phyloP scores from a whole-genome alignment of 2,329 filamentous ascomycete species.

The Hymenoscyphus occultus region DNA sequence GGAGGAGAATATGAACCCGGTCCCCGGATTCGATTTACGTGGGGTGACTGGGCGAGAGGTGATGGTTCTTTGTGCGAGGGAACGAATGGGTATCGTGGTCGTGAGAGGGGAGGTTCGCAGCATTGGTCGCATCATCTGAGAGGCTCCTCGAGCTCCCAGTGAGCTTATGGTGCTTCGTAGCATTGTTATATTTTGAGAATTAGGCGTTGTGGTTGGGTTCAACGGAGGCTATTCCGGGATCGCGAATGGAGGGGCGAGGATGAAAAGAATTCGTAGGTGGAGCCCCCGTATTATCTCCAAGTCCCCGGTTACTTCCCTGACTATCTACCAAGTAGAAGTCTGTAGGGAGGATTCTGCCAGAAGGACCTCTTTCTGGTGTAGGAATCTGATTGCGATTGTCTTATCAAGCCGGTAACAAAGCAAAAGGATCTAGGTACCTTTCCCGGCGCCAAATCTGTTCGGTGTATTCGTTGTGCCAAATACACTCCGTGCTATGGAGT shows the following conservation, averaged over 20 bases:
- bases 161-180: slow-evolving; percentile 22
- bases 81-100: slow-evolving; percentile 9
- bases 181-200: slow-evolving; percentile 18
- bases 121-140: slow-evolving; percentile 17
- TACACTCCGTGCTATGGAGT: not conserved
- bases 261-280: not conserved
- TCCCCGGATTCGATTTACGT: slow-evolving; percentile 19
- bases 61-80: slow-evolving; percentile 21
- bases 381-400: not conserved
- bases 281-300: not conserved
- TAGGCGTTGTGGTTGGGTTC: not conserved
- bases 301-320: not conserved
- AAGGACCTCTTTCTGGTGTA: not conserved
- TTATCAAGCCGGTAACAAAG: not conserved
- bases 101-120: slow-evolving; percentile 8
- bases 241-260: not conserved
- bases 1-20: slow-evolving; percentile 28
- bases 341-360: not conserved
- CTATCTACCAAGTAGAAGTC: not conserved
- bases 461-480: not conserved
- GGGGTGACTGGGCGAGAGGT: slow-evolving; percentile 8
- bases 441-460: not conserved
- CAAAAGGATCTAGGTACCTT: not conserved
- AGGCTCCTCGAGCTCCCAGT: slow-evolving; percentile 20
- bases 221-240: not conserved